Base-by-base conservation (phyloP, 2,329 filamentous ascomycete genomes). In the Penicillium verrucosum region DNA sequence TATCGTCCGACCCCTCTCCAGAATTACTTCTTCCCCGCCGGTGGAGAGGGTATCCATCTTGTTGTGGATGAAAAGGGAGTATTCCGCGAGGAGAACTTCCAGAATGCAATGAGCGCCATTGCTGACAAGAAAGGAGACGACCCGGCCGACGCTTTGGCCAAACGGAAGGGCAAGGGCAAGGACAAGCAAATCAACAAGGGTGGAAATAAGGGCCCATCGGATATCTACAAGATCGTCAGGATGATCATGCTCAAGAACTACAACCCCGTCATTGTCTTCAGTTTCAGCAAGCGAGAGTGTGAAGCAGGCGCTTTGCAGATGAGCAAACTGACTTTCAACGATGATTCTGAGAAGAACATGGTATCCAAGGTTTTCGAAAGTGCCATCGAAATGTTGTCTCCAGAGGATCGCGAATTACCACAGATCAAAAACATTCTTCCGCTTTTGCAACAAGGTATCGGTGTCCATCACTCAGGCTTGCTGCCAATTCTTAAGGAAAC, bases 181-280 rank as follows among this genome's bases (percentile, higher is more conserved):
- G 88, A 96, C 71, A 97, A 96, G 80, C 93, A 89, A 76, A 86
- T 86, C 4, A 92, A 93, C 75, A 97, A 95, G 76, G 92, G 92
- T 48, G 89, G 89, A 52, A 83, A 84, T 41, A 83, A 88, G 59
- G 85, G 82, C 29, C 79, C 85, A 14, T 86, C 86, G 1, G 94
- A 99, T 75, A 96, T 99, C 60, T 92, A 91, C 79, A 97, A 97
- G 81, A 96, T 99, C 68, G 89, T 99, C 64, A 90, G 89, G 75
- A 99, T 99, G 94, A 96, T 97, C 66, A 96, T 99, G 88, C 83
- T 90, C 77, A 96, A 92, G 79, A 94, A 89, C 71, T 95, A 94
- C 77, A 97, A 99, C 69, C 94, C 94, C 0, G 94, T 97, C 67
- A 99, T 99, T 71, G 92, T 99, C 38, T 99, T 99, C 84, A 97